phyloP scores from a whole-genome alignment of 176 grass and related monocot species.

The Chloris gayana region DNA sequence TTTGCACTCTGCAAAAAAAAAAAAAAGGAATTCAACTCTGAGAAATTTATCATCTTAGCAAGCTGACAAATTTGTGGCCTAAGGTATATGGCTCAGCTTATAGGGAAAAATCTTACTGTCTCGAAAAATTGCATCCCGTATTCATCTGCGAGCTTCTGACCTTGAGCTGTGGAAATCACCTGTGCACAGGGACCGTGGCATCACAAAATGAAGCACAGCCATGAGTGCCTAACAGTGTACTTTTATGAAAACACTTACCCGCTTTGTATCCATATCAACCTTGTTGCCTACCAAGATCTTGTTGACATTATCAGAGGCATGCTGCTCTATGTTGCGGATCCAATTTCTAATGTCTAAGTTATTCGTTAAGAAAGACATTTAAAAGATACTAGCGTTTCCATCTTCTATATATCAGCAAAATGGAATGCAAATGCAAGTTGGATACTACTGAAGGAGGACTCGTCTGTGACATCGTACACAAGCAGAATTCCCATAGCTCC shows the following conservation, averaged over 20 bases:
- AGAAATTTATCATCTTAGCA: slow-evolving; percentile 25
- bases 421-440: slow-evolving; percentile 28
- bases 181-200: slow-evolving; percentile 25
- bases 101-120: slow-evolving; percentile 56
- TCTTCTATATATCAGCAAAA: slow-evolving; percentile 20
- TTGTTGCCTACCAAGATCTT: slow-evolving; percentile 96
- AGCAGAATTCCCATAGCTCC: slow-evolving; percentile 95
- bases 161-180: slow-evolving; percentile 82
- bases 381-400: background rate
- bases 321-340: slow-evolving; percentile 92
- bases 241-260: slow-evolving; percentile 51
- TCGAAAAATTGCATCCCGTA: slow-evolving; percentile 93
- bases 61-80: background rate
- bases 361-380: slow-evolving; percentile 38
- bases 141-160: slow-evolving; percentile 88
- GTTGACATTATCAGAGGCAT: slow-evolving; percentile 95
- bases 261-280: slow-evolving; percentile 89
- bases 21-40: background rate
- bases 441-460: slow-evolving; percentile 96
- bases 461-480: slow-evolving; percentile 93
- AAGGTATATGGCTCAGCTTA: slow-evolving; percentile 25
- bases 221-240: background rate
- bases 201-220: slow-evolving; percentile 10
- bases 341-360: slow-evolving; percentile 89
- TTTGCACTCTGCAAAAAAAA: slow-evolving; percentile 93